Base-by-base conservation (phyloP, 192 early-diverging fungal species). In the Mortierella antarctica region DNA sequence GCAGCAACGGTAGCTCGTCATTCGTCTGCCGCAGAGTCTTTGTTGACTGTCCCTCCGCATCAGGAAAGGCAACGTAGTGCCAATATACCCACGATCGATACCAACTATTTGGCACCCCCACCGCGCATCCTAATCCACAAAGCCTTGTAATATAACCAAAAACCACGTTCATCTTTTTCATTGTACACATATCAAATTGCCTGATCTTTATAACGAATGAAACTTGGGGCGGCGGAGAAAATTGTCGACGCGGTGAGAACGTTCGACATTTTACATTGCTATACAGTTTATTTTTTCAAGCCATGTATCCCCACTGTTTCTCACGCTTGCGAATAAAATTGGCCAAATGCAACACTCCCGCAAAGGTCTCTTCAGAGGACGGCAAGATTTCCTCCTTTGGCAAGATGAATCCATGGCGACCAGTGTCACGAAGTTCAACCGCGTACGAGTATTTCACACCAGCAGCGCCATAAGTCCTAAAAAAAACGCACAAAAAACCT, bases 361-460 rank as follows among this genome's bases (percentile, higher is more conserved):
- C 81, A 58, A 76, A 76, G 11, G 77, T 82, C 40, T 86, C 86
- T 51, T 89, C 73, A 13, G 81, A 80, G 5, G 74, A 84, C 5
- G 87, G 87, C 7, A 89, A 20, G 55, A 91, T 91, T 67, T 89
- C 78, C 0, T 83, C 65, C 42, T 87, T 79, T 4, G 90, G 90
- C 54, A 91, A 67, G 50, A 91, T 4, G 81, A 91, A 91, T 14
- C 90, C 90, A 49, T 85, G 70, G 7, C 13, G 59, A 52, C 86
- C 86, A 45, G 80, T 86, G 55, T 90, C 88, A n/a, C 91, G 80
- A n/a, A 91, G 70, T 64, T 91, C 89, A 11, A 90, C 84, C 0
- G 76, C 89, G 70, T 86, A 92, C 44, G 87, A 76, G 63, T 88
- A 92, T 58, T 87, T 87, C 61, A 89, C 86, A 48, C 83, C 83